Evolutionary conservation across 352 stramenopile genomes (phyloP).

Genomic region (Pythium aquatile): DNA sequence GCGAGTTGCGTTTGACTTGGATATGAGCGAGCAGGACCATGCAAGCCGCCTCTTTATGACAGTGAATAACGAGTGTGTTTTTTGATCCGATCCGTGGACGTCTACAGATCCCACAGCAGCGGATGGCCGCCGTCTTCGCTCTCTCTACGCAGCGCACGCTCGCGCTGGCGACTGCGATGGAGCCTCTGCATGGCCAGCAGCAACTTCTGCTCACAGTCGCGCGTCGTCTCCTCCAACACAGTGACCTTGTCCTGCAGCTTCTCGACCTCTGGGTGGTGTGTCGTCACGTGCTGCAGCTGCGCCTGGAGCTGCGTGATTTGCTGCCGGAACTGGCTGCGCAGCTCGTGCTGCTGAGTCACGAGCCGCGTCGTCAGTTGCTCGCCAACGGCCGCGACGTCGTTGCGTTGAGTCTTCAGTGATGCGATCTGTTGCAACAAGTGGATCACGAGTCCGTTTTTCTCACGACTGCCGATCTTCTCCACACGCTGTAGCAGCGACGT

Average conservation of each 20-base stretch:
- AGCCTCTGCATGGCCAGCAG: constrained; percentile 74
- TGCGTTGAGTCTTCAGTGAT: constrained; percentile 37
- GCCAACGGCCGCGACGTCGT: constrained; percentile 49
- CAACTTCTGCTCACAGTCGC: constrained; percentile 59
- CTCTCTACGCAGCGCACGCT: constrained; percentile 63
- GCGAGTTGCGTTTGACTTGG: not conserved
- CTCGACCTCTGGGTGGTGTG: constrained; percentile 51
- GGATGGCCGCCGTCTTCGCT: constrained; percentile 41
- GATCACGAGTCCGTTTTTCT: constrained; percentile 60
- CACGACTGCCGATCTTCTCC: constrained; percentile 46
- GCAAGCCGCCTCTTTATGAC: not conserved
- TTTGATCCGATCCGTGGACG: not conserved
- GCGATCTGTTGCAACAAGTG: constrained; percentile 46
- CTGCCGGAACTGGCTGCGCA: constrained; percentile 46
- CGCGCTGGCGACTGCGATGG: constrained; percentile 62
- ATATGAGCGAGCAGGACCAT: not conserved
- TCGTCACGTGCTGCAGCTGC: constrained; percentile 43
- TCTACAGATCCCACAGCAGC: constrained; percentile 51
- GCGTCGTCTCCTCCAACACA: constrained; percentile 38
- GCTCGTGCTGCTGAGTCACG: constrained; percentile 67
- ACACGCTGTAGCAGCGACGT: constrained; percentile 17
- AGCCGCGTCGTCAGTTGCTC: constrained; percentile 70
- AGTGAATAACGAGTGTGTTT: constrained; percentile 10
- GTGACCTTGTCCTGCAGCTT: constrained; percentile 41
- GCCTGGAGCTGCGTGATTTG: constrained; percentile 40